Base-by-base conservation (phyloP, 2,329 filamentous ascomycete species). In the Sarocladiaceae sp. region DNA sequence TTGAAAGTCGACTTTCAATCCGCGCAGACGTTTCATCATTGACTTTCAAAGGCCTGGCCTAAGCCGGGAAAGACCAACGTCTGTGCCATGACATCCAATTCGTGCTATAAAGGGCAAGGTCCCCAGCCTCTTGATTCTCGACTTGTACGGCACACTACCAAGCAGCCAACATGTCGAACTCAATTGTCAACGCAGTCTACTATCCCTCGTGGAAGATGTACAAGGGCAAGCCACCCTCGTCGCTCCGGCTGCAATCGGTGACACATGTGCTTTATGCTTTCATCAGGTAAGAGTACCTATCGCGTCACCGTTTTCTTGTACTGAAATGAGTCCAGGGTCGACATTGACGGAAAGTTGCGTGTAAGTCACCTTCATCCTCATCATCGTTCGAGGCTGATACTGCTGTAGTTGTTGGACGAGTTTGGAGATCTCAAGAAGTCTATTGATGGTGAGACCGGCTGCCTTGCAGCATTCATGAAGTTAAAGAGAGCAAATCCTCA, bases 221-320 rank as follows among this genome's bases (percentile, higher is more conserved):
- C 67, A 75, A 75, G 54, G 72, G 78, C 51, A 77, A 80, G 52
- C 75, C 80, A n/a, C 83, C 83, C 0, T 82, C 80, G 0, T 76
- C 73, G 4, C 62, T 86, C 51, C 76, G 79, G 51, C 66, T 80
- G 56, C 71, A 75, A 35, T 75, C 75, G 52, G 75, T 85, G 53
- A 84, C 83, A 6, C 83, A 86, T 60, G 70, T 85, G 7, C 83
- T 84, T 59, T 86, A 86, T 59, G 79, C 83, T 20, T 86, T 86
- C 72, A 78, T 82, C 53, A 79, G 69, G 70, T 70, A 57, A 54
- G 62, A 18, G 25, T 11, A 17, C 22, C 7, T 3, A 15, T 17
- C 25, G 13, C 18, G 20, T 31, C 31, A 29, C 26, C 18, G 17
- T 37, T 47, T 33, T 42, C 22, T 18, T 11, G 47, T 20, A 23